Base-by-base conservation (phyloP, 2,329 filamentous ascomycete species). In the Trichophyton mentagrophytes region DNA sequence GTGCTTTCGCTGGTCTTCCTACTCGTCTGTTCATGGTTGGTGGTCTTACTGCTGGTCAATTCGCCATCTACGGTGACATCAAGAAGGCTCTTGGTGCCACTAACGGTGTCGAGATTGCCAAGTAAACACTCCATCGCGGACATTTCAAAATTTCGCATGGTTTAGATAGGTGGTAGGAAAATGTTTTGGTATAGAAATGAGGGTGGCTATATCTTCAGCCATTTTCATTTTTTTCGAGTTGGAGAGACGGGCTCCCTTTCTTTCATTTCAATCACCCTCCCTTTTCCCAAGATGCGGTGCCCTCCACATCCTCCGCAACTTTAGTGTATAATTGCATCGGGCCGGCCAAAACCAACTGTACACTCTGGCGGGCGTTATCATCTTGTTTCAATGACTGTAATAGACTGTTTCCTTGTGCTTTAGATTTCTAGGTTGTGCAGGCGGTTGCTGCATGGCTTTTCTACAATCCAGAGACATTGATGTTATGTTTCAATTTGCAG, bases 1-100 rank as follows among this genome's bases (percentile, higher is more conserved):
- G 89, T 68, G 87, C 83, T 61, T 95, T 86, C 80, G 79, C 81
- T 70, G 89, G 89, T 84, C 87, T 95, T 68, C 87, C 87, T 76
- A 87, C 89, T 70, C 85, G 85, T 82, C 77, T 88, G 59, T 85
- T 87, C 79, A 85, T 87, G 83, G 81, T 88, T 70, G 86, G 87
- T 76, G 87, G 85, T 67, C 76, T 90, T 68, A 89, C 86, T 65
- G 85, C 85, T 65, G 86, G 86, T 74, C 89, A 93, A 78, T 93
- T 93, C 77, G 88, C 88, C 71, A 95, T 95, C 76, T 95, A 95
- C 73, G 82, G 63, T 63, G 80, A 82, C 69, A 78, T 87, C 68
- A 88, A 88, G 80, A 83, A 85, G 75, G 75, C 56, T 58, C 51
- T 55, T 33, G 51, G 51, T 61, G 89, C 88, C 58, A 83, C 80